Percentiles rank a stretch among this genome's conserved stretches.
Conservation (phyloP, 331 rosid species). For the Cydonia oblonga region DNA sequence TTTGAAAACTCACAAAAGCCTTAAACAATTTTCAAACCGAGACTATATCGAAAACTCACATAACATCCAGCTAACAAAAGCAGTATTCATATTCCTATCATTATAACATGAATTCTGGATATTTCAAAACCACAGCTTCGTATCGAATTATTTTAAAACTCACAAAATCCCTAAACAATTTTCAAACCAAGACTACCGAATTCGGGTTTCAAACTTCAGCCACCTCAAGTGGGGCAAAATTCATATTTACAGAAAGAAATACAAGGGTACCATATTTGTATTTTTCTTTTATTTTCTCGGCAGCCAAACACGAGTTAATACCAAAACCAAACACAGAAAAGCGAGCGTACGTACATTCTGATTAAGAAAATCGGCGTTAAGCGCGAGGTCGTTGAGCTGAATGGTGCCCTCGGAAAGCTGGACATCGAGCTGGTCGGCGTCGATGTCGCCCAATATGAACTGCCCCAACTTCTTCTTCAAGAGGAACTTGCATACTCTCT, state of each 20-base stretch:
- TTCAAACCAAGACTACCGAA: neutral
- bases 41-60: too few species aligned
- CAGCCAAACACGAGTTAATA: neutral
- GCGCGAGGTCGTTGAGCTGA: slow-evolving; percentile 87
- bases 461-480: slow-evolving; percentile 89
- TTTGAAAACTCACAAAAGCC: neutral
- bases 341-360: slow-evolving; percentile 37
- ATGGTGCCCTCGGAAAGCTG: slow-evolving; percentile 71
- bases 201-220: neutral
- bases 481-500: slow-evolving; percentile 72
- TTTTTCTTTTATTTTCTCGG: neutral
- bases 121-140: neutral
- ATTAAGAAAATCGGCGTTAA: slow-evolving; percentile 71
- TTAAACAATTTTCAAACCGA: neutral
- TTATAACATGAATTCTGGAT: neutral
- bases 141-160: neutral
- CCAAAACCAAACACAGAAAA: neutral
- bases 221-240: neutral
- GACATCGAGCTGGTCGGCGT: slow-evolving; percentile 84
- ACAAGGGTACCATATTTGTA: neutral
- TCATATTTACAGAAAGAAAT: neutral
- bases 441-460: slow-evolving; percentile 75
- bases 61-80: neutral
- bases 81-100: neutral
- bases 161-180: neutral